phyloP scores from a whole-genome alignment of 331 rosid species.

The Malus hybrid region DNA sequence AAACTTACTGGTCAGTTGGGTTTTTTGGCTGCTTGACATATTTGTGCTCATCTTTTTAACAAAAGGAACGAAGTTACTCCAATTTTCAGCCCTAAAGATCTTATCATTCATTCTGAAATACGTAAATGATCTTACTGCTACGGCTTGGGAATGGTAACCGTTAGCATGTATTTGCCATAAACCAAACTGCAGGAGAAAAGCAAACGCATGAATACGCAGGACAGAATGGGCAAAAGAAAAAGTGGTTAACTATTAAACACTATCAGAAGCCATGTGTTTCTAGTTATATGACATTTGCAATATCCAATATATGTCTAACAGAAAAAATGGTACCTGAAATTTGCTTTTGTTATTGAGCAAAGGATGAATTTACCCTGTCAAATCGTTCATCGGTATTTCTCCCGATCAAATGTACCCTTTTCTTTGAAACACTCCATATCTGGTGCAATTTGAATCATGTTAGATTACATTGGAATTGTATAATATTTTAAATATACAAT shows the following conservation, averaged over 20 bases:
- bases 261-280: neutral
- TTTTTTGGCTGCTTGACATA: neutral
- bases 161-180: neutral
- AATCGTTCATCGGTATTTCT: constrained; percentile 28
- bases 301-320: neutral
- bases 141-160: constrained; percentile 22
- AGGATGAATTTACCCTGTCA: constrained; percentile 19
- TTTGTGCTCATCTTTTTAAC: constrained; percentile 22
- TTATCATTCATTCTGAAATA: constrained; percentile 17
- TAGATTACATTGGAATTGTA: neutral
- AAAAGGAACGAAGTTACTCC: constrained; percentile 30
- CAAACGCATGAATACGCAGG: neutral
- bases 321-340: neutral
- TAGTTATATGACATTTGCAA: too few species aligned
- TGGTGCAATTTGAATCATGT: neutral
- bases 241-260: neutral
- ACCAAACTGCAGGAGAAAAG: constrained; percentile 11
- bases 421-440: constrained; percentile 20
- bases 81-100: constrained; percentile 24
- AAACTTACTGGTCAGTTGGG: neutral
- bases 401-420: constrained; percentile 16
- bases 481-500: neutral
- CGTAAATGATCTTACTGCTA: constrained; percentile 24
- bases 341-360: neutral
- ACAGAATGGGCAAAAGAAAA: neutral